Conservation (phyloP, 345 rosid genomes). For the Boechera divaricarpa region DNA sequence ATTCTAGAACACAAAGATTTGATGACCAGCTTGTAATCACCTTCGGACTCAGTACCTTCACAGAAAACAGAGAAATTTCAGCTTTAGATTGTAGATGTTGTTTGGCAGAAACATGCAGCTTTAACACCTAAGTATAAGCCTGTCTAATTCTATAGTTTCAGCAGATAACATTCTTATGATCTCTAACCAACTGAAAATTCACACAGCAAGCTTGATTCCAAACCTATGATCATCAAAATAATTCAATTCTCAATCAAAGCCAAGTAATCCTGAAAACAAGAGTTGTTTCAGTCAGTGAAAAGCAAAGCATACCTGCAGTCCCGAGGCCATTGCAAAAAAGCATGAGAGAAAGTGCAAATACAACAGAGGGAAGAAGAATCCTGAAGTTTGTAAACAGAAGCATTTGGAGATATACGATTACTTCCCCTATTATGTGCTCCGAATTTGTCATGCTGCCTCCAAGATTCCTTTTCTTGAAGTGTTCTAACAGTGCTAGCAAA, state of each 20-base stretch:
- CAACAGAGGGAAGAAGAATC: slow-evolving; percentile 65
- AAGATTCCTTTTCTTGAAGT: slow-evolving; percentile 40
- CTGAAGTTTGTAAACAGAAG: slow-evolving; percentile 51
- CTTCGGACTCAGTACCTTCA: slow-evolving; percentile 27
- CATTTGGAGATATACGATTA: slow-evolving; percentile 68
- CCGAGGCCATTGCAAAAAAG: slow-evolving; percentile 48
- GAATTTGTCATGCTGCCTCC: slow-evolving; percentile 43
- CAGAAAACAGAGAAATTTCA: background rate
- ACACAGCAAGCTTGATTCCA: slow-evolving; percentile 12
- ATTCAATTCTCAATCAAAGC: background rate
- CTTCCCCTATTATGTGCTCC: slow-evolving; percentile 55
- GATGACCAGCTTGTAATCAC: slow-evolving; percentile 29
- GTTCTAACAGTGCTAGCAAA: slow-evolving; percentile 54
- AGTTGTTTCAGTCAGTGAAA: slow-evolving; percentile 30
- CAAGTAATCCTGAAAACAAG: slow-evolving; percentile 1
- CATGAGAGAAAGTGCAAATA: slow-evolving; percentile 68
- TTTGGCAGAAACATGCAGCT: slow-evolving; percentile 26
- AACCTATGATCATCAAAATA: background rate
- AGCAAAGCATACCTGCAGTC: slow-evolving; percentile 51
- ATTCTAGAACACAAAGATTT: slow-evolving; percentile 55
- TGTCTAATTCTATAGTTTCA: slow-evolving; percentile 20
- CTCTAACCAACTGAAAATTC: slow-evolving; percentile 11
- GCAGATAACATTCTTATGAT: background rate
- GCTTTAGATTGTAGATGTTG: slow-evolving; percentile 10
- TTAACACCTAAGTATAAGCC: slow-evolving; percentile 19